Evolutionary conservation across 2,329 filamentous ascomycete species (phyloP).

Genomic region (Trichoderma oligosporum): DNA sequence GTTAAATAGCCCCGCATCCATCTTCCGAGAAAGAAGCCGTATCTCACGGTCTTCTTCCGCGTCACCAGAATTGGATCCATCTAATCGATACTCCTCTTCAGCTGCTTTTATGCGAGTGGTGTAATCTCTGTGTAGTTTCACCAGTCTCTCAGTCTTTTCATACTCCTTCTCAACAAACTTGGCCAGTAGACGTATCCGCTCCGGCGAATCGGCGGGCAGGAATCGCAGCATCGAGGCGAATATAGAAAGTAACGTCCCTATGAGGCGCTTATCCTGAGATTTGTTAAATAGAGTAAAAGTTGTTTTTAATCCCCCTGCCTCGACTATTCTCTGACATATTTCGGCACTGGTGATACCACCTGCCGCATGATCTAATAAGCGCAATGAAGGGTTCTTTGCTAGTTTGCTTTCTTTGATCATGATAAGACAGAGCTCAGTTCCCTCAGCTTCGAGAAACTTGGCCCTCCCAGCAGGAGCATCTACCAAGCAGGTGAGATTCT

Average conservation of each 20-base stretch:
- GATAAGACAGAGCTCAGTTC: conserved; percentile 84
- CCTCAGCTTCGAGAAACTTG: conserved; percentile 85
- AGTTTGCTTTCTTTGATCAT: conserved; percentile 88
- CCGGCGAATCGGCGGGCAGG: conserved; percentile 71
- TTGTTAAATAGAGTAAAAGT: conserved; percentile 88
- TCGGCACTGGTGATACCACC: conserved; percentile 43
- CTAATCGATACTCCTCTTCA: conserved; percentile 46
- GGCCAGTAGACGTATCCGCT: conserved; percentile 77
- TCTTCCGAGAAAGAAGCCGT: conserved; percentile 68
- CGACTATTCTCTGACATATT: conserved; percentile 73
- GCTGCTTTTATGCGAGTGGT: conserved; percentile 55
- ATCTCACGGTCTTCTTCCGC: conserved; percentile 53
- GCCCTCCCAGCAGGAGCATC: conserved; percentile 71
- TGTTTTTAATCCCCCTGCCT: conserved; percentile 78
- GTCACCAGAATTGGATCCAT: conserved; percentile 21
- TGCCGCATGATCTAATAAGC: conserved; percentile 80
- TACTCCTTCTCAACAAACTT: conserved; percentile 97
- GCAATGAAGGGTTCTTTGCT: conserved; percentile 71
- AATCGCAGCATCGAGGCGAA: conserved; percentile 78
- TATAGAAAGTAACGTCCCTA: conserved; percentile 79
- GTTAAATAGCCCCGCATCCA: conserved; percentile 81
- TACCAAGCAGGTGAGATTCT: conserved; percentile 74
- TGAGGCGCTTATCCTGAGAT: conserved; percentile 63
- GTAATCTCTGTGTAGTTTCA: conserved; percentile 70
- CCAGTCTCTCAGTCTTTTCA: conserved; percentile 71